A percentile compares a stretch with the other conserved stretches of the same genome.
Conservation (phyloP, 2,329 filamentous ascomycete species). For the Ascochyta clinopodiicola region DNA sequence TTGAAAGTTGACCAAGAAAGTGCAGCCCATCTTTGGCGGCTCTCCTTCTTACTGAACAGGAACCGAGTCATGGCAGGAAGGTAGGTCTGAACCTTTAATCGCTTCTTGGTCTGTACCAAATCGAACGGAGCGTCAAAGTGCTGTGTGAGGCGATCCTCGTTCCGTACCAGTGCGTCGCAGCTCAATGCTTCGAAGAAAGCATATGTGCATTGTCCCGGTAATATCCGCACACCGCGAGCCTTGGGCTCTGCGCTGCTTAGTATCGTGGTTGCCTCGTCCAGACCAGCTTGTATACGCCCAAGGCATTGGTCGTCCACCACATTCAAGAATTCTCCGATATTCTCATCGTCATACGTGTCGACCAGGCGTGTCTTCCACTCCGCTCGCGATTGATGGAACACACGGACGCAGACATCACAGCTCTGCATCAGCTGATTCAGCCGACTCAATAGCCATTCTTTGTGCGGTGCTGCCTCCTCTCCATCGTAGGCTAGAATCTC, state of each 20-base stretch:
- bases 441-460: conserved; percentile 49
- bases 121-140: conserved; percentile 85
- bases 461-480: conserved; percentile 52
- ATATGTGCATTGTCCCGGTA: conserved; percentile 70
- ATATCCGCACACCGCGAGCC: conserved; percentile 57
- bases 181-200: conserved; percentile 89
- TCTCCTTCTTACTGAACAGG: conserved; percentile 74
- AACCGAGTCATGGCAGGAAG: conserved; percentile 86
- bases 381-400: conserved; percentile 54
- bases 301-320: conserved; percentile 56
- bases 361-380: conserved; percentile 51
- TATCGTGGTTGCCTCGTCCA: conserved; percentile 51
- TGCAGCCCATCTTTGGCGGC: conserved; percentile 71
- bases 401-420: conserved; percentile 59
- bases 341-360: conserved; percentile 53
- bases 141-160: conserved; percentile 58
- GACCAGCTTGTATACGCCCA: conserved; percentile 51
- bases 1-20: conserved; percentile 72
- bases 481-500: conserved; percentile 58
- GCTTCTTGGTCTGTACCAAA: conserved; percentile 77
- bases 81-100: conserved; percentile 76
- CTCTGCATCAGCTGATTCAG: conserved; percentile 52
- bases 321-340: conserved; percentile 53
- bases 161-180: conserved; percentile 75
- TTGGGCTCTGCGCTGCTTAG: conserved; percentile 56